Evolutionary conservation across 805 yeast species (phyloP).

Genomic region (Candida orba): DNA sequence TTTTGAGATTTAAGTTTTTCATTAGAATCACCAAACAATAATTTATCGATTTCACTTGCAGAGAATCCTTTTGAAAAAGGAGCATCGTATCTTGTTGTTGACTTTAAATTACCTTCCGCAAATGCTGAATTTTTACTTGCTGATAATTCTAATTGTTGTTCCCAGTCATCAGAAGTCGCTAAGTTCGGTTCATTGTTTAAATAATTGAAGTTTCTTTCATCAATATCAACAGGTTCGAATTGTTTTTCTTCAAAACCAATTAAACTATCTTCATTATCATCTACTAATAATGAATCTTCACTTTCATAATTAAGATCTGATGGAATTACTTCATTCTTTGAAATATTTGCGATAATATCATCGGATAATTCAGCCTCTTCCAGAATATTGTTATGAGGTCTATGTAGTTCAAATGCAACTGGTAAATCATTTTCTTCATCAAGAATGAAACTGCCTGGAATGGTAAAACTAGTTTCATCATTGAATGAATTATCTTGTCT

Average conservation of each 20-base stretch:
- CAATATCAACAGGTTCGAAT: constrained; percentile 57
- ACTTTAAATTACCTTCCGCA: constrained; percentile 12
- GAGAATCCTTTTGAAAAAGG: constrained; percentile 19
- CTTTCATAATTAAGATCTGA: constrained; percentile 3
- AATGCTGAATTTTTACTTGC: constrained; percentile 21
- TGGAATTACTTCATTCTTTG: constrained; percentile 6
- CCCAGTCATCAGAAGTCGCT: constrained; percentile 55
- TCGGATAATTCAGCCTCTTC: constrained; percentile 5
- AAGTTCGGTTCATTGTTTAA: constrained; percentile 38
- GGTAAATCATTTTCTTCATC: constrained; percentile 6
- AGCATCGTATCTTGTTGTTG: constrained; percentile 18
- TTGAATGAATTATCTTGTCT: constrained; percentile 17
- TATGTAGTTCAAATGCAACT: constrained; percentile 1
- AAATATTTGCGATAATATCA: not conserved
- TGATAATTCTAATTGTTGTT: constrained; percentile 51
- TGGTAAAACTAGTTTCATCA: constrained; percentile 15
- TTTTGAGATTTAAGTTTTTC: constrained; percentile 23
- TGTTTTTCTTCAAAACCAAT: constrained; percentile 40
- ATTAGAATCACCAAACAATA: constrained; percentile 42
- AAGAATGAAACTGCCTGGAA: constrained; percentile 24
- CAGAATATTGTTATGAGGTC: constrained; percentile 1
- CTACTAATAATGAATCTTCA: constrained; percentile 14
- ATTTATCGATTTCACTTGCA: constrained; percentile 36
- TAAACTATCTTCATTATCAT: constrained; percentile 2
- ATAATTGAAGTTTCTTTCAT: constrained; percentile 38